Evolutionary conservation across 352 stramenopile genomes (phyloP).

Genomic region (Phytophthora sp.): DNA sequence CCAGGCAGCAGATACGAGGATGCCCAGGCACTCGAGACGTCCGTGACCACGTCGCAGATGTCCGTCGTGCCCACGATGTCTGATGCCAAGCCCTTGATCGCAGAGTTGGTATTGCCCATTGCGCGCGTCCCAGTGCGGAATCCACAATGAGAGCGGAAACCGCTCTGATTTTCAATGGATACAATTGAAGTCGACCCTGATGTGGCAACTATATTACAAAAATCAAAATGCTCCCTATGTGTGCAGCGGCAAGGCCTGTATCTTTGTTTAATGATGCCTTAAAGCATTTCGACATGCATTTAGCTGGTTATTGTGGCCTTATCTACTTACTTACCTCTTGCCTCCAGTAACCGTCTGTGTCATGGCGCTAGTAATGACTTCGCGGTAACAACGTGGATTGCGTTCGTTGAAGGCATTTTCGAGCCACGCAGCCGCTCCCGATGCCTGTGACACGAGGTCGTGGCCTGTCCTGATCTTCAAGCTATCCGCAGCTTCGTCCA

Average conservation of each 20-base stretch:
- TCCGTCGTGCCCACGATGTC: constrained; percentile 54
- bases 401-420: constrained; percentile 36
- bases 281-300: no score
- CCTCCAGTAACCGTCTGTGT: constrained; percentile 21
- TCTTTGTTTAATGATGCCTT: no score
- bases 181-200: constrained; percentile 21
- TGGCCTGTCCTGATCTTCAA: constrained; percentile 40
- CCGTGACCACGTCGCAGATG: constrained; percentile 49
- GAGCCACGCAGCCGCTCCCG: constrained; percentile 35
- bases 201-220: constrained; percentile 15
- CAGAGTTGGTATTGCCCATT: constrained; percentile 37
- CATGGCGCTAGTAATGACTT: constrained; percentile 31
- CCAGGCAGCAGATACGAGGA: constrained; percentile 42
- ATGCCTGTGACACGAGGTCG: constrained; percentile 37
- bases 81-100: constrained; percentile 48
- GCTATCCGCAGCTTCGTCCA: constrained; percentile 41
- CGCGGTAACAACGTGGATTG: constrained; percentile 46
- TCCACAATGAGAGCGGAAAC: constrained; percentile 13
- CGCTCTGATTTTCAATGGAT: constrained; percentile 17
- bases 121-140: constrained; percentile 20
- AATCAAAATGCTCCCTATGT: background rate
- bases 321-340: constrained; percentile 20
- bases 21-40: constrained; percentile 34
- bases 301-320: background rate
- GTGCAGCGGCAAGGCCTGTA: constrained; percentile 6